Evolutionary conservation across 1,139 yeast species (phyloP).

Genomic region (Kodamaea suecica): DNA sequence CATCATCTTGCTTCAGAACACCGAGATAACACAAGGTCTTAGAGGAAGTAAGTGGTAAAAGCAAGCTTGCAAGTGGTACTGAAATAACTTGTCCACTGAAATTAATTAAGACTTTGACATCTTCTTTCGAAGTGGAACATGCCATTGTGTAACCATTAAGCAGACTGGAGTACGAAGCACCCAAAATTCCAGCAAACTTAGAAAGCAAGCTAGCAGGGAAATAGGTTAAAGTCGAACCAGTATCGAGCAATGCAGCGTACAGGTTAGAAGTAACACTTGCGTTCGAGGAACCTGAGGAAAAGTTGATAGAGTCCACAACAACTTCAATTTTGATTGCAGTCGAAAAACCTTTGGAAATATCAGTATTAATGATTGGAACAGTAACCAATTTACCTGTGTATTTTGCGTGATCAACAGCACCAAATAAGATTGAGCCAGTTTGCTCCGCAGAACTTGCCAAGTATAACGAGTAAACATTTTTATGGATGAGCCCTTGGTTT

Average conservation of each 20-base stretch:
- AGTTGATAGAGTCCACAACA: constrained; percentile 19
- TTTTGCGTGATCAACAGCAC: constrained; percentile 55
- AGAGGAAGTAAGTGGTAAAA: constrained; percentile 8
- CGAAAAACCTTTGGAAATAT: constrained; percentile 14
- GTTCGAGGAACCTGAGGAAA: constrained; percentile 8
- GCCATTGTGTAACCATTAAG: constrained; percentile 26
- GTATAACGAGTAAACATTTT: constrained; percentile 49
- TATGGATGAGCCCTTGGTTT: constrained; percentile 46
- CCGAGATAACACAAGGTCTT: constrained; percentile 29
- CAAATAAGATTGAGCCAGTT: constrained; percentile 51
- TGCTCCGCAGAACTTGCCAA: constrained; percentile 15
- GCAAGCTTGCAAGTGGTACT: constrained; percentile 44
- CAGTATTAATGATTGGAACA: constrained; percentile 23
- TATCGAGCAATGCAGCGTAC: constrained; percentile 18
- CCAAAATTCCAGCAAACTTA: constrained; percentile 28
- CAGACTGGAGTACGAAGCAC: constrained; percentile 28
- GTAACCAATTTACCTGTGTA: constrained; percentile 43
- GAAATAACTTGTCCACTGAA: constrained; percentile 52
- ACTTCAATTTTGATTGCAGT: constrained; percentile 29
- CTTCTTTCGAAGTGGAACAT: not conserved
- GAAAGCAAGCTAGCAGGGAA: constrained; percentile 27
- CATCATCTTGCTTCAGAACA: constrained; percentile 15
- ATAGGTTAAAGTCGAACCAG: constrained; percentile 35
- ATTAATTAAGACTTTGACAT: constrained; percentile 31
- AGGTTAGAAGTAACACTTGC: constrained; percentile 10